Conservation (phyloP, 1,139 yeast species). For the Taiozyma onychis region DNA sequence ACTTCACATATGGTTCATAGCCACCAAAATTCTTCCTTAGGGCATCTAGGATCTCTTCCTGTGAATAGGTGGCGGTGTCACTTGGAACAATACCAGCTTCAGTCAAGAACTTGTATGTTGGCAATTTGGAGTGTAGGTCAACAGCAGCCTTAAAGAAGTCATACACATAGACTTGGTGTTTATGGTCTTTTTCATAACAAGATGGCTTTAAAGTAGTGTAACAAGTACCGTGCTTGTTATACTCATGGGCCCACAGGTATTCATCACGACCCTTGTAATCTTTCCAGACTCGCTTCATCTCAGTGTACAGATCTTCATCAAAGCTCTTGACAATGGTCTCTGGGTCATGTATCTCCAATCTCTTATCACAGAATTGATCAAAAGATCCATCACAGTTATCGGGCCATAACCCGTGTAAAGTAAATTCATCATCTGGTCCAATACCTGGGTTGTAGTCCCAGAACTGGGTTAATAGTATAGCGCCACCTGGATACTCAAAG, state of each 20-base stretch:
- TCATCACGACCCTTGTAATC: constrained; percentile 72
- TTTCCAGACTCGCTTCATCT: constrained; percentile 69
- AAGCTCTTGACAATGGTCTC: constrained; percentile 44
- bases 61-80: constrained; percentile 52
- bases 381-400: constrained; percentile 74
- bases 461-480: constrained; percentile 81
- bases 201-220: constrained; percentile 69
- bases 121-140: constrained; percentile 54
- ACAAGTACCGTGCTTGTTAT: constrained; percentile 94
- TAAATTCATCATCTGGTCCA: constrained; percentile 74
- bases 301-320: constrained; percentile 45
- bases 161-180: constrained; percentile 53
- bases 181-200: constrained; percentile 40
- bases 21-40: constrained; percentile 59
- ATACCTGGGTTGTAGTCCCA: constrained; percentile 89
- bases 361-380: constrained; percentile 69
- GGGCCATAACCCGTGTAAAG: constrained; percentile 85
- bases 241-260: constrained; percentile 86
- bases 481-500: constrained; percentile 85
- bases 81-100: constrained; percentile 70
- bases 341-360: constrained; percentile 52
- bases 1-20: constrained; percentile 60
- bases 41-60: constrained; percentile 59
- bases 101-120: constrained; percentile 63
- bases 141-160: constrained; percentile 73